Base-by-base conservation (phyloP, 495 filamentous ascomycete genomes). In the Hyaloscypha finlandica region DNA sequence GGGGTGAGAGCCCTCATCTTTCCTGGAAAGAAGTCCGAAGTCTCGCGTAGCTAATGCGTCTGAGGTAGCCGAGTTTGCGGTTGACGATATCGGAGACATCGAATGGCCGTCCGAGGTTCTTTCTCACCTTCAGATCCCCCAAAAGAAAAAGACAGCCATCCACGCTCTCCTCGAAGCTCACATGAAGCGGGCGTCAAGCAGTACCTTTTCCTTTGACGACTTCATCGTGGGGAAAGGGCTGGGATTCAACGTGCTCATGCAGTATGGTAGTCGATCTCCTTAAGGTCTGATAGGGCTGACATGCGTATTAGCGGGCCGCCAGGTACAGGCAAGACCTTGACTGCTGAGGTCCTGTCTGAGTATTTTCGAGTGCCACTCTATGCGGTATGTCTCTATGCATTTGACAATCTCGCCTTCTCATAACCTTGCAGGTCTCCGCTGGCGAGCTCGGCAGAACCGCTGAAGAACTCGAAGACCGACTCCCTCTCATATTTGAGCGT, bases 121-220 rank as follows among this genome's bases (percentile, higher is more conserved):
- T 51, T 45, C 71, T 37, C 58, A 61, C 61, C 52, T 76, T 14
- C n/a, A 61, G 22, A 73, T 76, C 55, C 61, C 66, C 22, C 51
- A 73, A 51, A 59, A 63, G 12, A 59, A 73, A 48, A 74, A 69
- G 68, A 64, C 71, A 20, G 45, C 71, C 29, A 70, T 74, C 30
- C 62, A 60, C 31, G 66, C 70, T 58, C 66, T 76, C 30, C 59
- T 57, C 6, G 68, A 75, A 58, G 66, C 64, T 67, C 63, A 67
- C 57, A 64, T 16, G 29, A 51, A 42, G 2, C 30, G 39, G 2
- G 31, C 20, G 14, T 12, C 54, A 11, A 33, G 8, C 30, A 3
- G 3, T 37, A 0, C 35, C 35, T 69, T 69, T 1, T 25, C 25
- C 1, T 25, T 25, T 58, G 55, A 65, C 56, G 35, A 68, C 42